Evolutionary conservation across 768 basidiomycete genomes (phyloP).

Genomic region (Xerocomellus intermedius): DNA sequence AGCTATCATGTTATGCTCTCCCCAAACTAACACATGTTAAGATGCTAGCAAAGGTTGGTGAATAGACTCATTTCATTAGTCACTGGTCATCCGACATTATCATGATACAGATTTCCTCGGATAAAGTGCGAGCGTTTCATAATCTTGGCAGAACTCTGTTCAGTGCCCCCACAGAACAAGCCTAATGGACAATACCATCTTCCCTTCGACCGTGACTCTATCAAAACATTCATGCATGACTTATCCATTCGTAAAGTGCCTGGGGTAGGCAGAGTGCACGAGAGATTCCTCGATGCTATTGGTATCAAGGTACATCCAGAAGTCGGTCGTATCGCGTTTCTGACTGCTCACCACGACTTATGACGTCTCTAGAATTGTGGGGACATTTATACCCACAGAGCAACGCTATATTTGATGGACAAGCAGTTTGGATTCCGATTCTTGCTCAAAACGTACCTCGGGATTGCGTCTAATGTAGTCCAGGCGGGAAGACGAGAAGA

Average conservation of each 20-base stretch:
- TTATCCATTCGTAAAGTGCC: slow-evolving; percentile 86
- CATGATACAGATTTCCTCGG: slow-evolving; percentile 76
- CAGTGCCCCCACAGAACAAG: slow-evolving; percentile 62
- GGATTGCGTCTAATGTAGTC: slow-evolving; percentile 83
- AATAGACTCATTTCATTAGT: slow-evolving; percentile 12
- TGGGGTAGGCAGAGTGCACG: slow-evolving; percentile 88
- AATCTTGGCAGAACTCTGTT: not conserved
- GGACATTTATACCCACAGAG: slow-evolving; percentile 79
- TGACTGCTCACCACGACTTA: not conserved
- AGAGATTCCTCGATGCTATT: slow-evolving; percentile 81
- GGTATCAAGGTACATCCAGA: slow-evolving; percentile 63
- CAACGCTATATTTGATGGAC: slow-evolving; percentile 76
- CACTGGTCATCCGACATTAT: not conserved
- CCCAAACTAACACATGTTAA: slow-evolving; percentile 29
- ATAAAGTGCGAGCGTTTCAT: slow-evolving; percentile 53
- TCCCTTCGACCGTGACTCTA: slow-evolving; percentile 57
- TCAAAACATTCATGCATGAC: slow-evolving; percentile 75
- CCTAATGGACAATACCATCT: slow-evolving; percentile 90
- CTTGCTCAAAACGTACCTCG: slow-evolving; percentile 78
- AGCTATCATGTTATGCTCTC: slow-evolving; percentile 15
- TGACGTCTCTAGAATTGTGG: slow-evolving; percentile 67
- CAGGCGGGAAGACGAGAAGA: slow-evolving; percentile 75
- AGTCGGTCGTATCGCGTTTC: not conserved
- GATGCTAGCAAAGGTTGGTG: slow-evolving; percentile 93
- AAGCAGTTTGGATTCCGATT: slow-evolving; percentile 79